Evolutionary conservation across 1,284 basidiomycete genomes (phyloP), one percentile per base, ranked within the genome.

Genomic region (Somion occarium): DNA sequence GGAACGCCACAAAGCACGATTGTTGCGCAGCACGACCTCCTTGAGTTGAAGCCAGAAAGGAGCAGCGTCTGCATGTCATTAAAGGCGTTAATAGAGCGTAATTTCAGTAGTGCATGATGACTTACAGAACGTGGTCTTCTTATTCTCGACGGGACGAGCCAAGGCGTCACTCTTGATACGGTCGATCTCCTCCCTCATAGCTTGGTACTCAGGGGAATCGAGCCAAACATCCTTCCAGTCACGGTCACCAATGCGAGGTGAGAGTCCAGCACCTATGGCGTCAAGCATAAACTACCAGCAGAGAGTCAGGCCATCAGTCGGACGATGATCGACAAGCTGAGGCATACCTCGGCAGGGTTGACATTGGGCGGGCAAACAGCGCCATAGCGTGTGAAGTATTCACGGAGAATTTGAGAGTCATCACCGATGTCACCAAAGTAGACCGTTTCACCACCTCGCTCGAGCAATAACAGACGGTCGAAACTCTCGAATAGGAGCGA

Each of bases 361-460:
- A 75, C 79, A 56, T 80, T 81, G 0, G 77, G 24, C 7, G 83
- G 83, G 62, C 85, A 88, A 23, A 62, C 51, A 2, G 85, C 89
- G 5, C 86, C 85, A 45, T 85, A 69, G 19, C 71, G 72, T 23
- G 82, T 78, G 60, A 92, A 90, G 70, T 93, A 92, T 1, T 80
- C 69, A 39, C 79, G 78, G 45, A 92, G 68, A 26, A 79, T 70
- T 3, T 64, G 59, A 13, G 82, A 84, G 62, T 88, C 82, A 48
- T 75, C 61, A 49, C 91, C 90, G 37, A 91, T 83, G 48, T 88
- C 83, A 23, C 89, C 90, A 61, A 89, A 91, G 71, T 90, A 91
- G 5, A 88, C 85, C 1, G 69, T 87, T 62, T 87, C 80, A 18
- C 85, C 85, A 4, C 85, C 85, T 9, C 68, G 65, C 59, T 85